These are phyloP conservation scores for Mycena alexandri DNA, from an alignment of 768 basidiomycete species.

Conservation along the genomic window DNA sequence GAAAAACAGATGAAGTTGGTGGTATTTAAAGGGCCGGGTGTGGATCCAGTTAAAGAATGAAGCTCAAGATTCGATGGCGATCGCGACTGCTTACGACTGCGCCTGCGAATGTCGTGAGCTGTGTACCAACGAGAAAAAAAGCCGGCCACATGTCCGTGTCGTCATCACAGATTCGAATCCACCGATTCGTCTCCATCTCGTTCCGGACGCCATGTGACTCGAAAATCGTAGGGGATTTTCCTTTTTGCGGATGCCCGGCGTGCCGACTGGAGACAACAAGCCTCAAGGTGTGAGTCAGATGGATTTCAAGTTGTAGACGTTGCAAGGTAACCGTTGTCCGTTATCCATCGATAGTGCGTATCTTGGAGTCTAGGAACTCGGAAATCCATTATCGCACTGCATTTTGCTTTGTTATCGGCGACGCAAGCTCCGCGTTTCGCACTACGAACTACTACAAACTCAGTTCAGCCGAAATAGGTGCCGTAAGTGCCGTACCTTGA, in stretches of 20 bases:
- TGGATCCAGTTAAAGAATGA: slow-evolving; percentile 29
- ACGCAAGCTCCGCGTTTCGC: slow-evolving; percentile 8
- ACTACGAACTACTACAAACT: not conserved
- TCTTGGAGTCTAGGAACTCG: too few relatives aligned
- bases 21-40: slow-evolving; percentile 33
- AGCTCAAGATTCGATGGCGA: slow-evolving; percentile 12
- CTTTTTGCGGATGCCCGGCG: not conserved
- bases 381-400: slow-evolving; percentile 2
- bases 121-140: slow-evolving; percentile 6
- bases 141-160: slow-evolving; percentile 27
- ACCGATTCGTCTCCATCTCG: slow-evolving; percentile 10
- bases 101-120: slow-evolving; percentile 3
- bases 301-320: not conserved
- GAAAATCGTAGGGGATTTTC: not conserved
- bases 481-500: not conserved
- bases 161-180: slow-evolving; percentile 18
- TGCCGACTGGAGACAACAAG: not conserved
- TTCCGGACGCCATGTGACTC: slow-evolving; percentile 1
- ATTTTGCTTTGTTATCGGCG: slow-evolving; percentile 5
- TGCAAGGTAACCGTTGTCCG: not conserved
- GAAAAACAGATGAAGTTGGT: not conserved
- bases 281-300: not conserved
- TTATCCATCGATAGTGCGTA: slow-evolving; percentile 9
- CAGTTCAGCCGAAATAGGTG: slow-evolving; percentile 9
- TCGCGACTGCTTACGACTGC: slow-evolving; percentile 14